Evolutionary conservation across 1,284 basidiomycete genomes (phyloP).

Genomic region (Coniferiporia weirii): DNA sequence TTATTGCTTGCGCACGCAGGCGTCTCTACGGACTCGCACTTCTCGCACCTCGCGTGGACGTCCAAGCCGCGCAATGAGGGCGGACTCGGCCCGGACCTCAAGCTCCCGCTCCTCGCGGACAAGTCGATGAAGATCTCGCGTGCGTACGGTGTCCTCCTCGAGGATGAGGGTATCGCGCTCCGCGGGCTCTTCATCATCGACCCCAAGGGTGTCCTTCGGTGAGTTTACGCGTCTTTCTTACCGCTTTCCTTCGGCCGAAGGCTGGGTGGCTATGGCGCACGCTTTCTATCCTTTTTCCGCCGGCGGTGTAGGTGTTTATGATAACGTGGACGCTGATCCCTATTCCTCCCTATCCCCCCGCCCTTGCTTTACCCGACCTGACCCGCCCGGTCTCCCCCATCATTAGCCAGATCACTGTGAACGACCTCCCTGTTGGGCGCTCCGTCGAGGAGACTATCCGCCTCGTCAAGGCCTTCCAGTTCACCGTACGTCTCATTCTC

Average conservation of each 20-base stretch:
- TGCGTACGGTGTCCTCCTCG: slow-evolving; percentile 82
- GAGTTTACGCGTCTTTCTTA: slow-evolving; percentile 19
- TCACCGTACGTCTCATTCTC: slow-evolving; percentile 48
- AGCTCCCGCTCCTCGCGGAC: slow-evolving; percentile 75
- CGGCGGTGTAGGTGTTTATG: no score
- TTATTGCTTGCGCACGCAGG: slow-evolving; percentile 32
- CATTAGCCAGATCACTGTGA: slow-evolving; percentile 74
- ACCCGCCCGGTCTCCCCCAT: not conserved
- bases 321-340: no score
- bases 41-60: slow-evolving; percentile 85
- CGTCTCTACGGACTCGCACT: slow-evolving; percentile 84
- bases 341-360: no score
- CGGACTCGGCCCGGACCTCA: slow-evolving; percentile 82
- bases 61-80: slow-evolving; percentile 75
- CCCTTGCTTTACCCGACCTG: no score
- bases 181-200: slow-evolving; percentile 89
- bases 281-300: no score
- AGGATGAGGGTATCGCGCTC: slow-evolving; percentile 81
- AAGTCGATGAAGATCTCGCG: slow-evolving; percentile 61
- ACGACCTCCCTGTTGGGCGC: slow-evolving; percentile 87
- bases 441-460: slow-evolving; percentile 88
- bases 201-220: slow-evolving; percentile 77
- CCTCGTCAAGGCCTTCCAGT: slow-evolving; percentile 89
- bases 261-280: no score
- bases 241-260: not conserved